A percentile compares a stretch with the other conserved stretches of the same genome.
phyloP scores from a whole-genome alignment of 2,329 filamentous ascomycete genomes.

The Ceratocystis eucalypticola region DNA sequence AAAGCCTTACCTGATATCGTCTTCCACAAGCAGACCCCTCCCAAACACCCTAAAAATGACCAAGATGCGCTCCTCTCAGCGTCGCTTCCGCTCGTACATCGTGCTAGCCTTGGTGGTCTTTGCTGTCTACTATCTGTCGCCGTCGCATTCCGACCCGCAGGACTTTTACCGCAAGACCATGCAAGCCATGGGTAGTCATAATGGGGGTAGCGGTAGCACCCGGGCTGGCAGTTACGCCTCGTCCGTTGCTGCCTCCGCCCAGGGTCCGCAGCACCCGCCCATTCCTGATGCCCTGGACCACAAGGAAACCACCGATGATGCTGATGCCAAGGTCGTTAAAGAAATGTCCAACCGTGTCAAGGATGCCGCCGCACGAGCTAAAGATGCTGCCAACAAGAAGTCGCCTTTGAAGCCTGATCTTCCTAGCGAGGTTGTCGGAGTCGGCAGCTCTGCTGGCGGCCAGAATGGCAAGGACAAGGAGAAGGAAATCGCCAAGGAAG shows the following conservation, averaged over 20 bases:
- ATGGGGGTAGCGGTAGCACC: conserved; percentile 29
- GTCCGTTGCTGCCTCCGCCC: conserved; percentile 12
- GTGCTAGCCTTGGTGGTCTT: conserved; percentile 15
- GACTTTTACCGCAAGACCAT: conserved; percentile 50
- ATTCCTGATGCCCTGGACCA: conserved; percentile 42
- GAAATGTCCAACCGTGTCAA: conserved; percentile 49
- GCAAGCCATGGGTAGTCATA: conserved; percentile 36
- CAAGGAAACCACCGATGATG: conserved; percentile 25
- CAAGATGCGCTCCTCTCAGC: conserved; percentile 15
- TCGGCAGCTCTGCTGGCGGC: conserved; percentile 43
- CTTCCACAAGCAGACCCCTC: neutral
- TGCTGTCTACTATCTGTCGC: conserved; percentile 17
- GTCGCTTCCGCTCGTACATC: conserved; percentile 14
- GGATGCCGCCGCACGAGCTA: conserved; percentile 55
- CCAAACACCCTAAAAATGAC: conserved; percentile 6
- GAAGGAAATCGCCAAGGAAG: conserved; percentile 31
- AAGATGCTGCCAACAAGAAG: conserved; percentile 56
- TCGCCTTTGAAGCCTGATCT: conserved; percentile 45
- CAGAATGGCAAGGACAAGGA: conserved; percentile 36
- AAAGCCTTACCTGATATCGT: neutral
- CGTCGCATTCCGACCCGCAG: conserved; percentile 23
- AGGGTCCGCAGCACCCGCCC: conserved; percentile 38
- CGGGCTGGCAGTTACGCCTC: conserved; percentile 27
- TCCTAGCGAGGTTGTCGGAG: conserved; percentile 44
- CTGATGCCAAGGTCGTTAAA: conserved; percentile 25